Evolutionary conservation across 169 alveolate species (phyloP), one percentile per base, ranked within the genome.

Genomic region (Plasmodium relictum): DNA sequence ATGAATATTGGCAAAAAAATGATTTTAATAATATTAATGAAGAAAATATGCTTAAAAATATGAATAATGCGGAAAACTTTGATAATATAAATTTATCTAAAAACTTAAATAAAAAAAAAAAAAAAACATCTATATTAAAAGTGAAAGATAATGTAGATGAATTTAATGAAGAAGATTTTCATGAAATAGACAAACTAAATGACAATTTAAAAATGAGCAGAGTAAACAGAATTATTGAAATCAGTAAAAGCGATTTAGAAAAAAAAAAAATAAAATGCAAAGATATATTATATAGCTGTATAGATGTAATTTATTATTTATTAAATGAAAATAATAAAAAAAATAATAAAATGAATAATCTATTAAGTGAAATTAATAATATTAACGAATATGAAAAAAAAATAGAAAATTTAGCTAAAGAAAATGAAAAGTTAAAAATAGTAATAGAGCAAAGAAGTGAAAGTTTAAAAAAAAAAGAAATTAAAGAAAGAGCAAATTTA

Each of bases 321-420:
- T 39, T 61, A 24, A 68, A 83, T 44, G 91, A 83, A 37, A 66
- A 83, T 83, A 83, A 83, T 48, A 71, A 59, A 58, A 83, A 83
- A 24, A 83, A 68, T 44, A 83, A 83, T 24, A 83, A 83, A 68
- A 66, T 83, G 59, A 83, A 83, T 22, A 52, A 42, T n/a, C 14
- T 83, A 24, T 20, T 83, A 69, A 62, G 58, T 42, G 91, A 83
- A n/a, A 83, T 83, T 52, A 69, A 69, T 37, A 83, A 83, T 59
- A 26, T 83, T 58, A 68, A 31, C 52, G 91, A 83, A 66, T 83
- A 68, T 68, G 86, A 83, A 48, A 83, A 83, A 45, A 83, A 69
- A 62, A 83, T 83, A 31, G 71, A 62, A 18, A 6, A 52, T 41
- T 71, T 83, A 71, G 68, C 50, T 56, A 62, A 83, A 8, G 91